phyloP scores from a whole-genome alignment of 768 basidiomycete species.

The Hypholoma fasciculare region DNA sequence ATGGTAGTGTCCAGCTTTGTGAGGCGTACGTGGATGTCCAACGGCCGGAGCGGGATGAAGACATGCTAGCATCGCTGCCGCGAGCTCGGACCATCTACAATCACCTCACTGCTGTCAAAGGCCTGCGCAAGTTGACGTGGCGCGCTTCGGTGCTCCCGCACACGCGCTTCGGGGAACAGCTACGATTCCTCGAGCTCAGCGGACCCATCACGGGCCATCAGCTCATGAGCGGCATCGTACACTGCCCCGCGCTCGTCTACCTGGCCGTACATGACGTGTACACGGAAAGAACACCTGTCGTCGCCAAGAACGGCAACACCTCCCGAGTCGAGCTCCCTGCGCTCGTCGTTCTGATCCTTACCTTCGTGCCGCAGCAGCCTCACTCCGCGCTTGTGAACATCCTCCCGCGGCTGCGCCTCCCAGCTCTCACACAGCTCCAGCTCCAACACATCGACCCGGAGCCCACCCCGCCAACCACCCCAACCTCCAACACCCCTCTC shows the following conservation, averaged over 20 bases:
- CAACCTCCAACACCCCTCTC: too few relatives aligned
- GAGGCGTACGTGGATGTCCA: background rate
- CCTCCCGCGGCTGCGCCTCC: background rate
- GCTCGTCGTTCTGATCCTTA: background rate
- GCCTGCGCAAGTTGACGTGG: constrained; percentile 5
- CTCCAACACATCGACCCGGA: background rate
- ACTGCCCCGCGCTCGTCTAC: background rate
- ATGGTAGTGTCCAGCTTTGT: background rate
- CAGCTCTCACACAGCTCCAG: background rate
- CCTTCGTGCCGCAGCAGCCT: background rate
- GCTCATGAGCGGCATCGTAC: background rate
- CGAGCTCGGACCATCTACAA: background rate
- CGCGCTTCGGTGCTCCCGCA: background rate
- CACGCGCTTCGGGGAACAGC: background rate
- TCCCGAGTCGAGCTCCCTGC: background rate
- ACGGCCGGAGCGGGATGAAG: background rate
- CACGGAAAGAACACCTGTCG: background rate
- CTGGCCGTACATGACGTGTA: background rate
- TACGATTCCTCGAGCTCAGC: constrained; percentile 5
- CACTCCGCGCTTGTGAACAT: background rate
- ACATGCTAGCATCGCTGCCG: background rate
- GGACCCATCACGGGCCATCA: constrained; percentile 1
- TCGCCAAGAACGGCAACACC: background rate
- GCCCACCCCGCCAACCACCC: background rate
- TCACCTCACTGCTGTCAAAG: background rate